Evolutionary conservation across 352 stramenopile species (phyloP).

Genomic region (Globisporangium recalcitrans): DNA sequence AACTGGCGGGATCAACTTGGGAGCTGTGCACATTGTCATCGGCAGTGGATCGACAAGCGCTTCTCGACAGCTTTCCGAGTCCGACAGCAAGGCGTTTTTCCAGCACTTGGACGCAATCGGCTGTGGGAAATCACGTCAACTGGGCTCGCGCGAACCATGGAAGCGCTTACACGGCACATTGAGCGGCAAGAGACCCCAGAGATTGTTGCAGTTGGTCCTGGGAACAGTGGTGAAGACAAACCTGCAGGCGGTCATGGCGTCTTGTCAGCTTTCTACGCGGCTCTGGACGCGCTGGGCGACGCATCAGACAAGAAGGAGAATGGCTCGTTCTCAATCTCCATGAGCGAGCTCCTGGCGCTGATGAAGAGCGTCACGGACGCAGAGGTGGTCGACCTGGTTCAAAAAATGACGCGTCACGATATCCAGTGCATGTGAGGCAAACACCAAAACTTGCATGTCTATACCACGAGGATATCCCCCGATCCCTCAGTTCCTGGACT

Average conservation of each 20-base stretch:
- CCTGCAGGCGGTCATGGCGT: neutral
- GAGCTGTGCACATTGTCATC: neutral
- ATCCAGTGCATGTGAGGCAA: conserved; percentile 50
- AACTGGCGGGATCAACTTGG: neutral
- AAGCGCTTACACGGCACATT: conserved; percentile 43
- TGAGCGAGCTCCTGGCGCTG: conserved; percentile 32
- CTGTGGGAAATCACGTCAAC: conserved; percentile 46
- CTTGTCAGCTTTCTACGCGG: conserved; percentile 20
- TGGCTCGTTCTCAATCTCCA: conserved; percentile 18
- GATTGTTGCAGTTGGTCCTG: neutral
- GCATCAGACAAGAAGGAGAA: neutral
- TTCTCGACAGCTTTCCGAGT: conserved; percentile 5
- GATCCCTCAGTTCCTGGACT: neutral
- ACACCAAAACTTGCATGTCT: neutral
- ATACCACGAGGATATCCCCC: neutral
- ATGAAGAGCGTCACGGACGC: conserved; percentile 34
- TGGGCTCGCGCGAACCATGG: conserved; percentile 30
- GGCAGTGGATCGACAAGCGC: neutral
- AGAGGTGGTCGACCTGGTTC: conserved; percentile 35
- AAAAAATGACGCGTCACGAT: conserved; percentile 44
- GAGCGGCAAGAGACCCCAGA: conserved; percentile 1
- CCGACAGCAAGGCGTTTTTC: conserved; percentile 31
- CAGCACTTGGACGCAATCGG: conserved; percentile 42
- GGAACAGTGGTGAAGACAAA: neutral
- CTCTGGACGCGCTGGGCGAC: conserved; percentile 15